These are phyloP conservation scores for Eucalyptus pumila DNA, from an alignment of 345 rosid genomes.

Conservation along the genomic window DNA sequence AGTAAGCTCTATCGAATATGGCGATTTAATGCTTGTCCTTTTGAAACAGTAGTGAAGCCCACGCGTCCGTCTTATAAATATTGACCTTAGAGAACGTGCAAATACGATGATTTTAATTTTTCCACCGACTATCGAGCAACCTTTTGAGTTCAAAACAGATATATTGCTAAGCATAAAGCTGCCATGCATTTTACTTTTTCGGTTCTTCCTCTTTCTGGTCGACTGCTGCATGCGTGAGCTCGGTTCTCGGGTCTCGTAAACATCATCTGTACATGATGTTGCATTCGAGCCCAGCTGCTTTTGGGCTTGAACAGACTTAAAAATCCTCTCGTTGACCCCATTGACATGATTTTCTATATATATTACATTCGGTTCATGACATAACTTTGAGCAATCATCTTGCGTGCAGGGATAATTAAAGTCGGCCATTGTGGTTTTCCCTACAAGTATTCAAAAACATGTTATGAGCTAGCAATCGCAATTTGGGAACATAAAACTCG, in stretches of 20 bases:
- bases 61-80: not conserved
- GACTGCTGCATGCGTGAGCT: not conserved
- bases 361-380: not conserved
- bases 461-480: not conserved
- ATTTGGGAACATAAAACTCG: not conserved
- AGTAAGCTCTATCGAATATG: not conserved
- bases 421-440: not conserved
- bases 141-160: not conserved
- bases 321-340: not conserved
- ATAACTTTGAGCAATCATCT: not conserved
- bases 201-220: not conserved
- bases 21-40: not conserved
- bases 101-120: not conserved
- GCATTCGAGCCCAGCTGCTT: not conserved
- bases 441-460: not conserved
- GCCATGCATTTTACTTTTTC: not conserved
- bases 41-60: not conserved
- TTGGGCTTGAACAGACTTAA: not conserved
- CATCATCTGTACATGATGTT: not conserved
- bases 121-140: not conserved
- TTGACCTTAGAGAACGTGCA: not conserved
- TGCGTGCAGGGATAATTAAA: not conserved
- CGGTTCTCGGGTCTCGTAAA: not conserved
- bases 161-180: not conserved
- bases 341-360: not conserved